Evolutionary conservation across 2,329 filamentous ascomycete genomes (phyloP).

Genomic region (Xylaria sp.): DNA sequence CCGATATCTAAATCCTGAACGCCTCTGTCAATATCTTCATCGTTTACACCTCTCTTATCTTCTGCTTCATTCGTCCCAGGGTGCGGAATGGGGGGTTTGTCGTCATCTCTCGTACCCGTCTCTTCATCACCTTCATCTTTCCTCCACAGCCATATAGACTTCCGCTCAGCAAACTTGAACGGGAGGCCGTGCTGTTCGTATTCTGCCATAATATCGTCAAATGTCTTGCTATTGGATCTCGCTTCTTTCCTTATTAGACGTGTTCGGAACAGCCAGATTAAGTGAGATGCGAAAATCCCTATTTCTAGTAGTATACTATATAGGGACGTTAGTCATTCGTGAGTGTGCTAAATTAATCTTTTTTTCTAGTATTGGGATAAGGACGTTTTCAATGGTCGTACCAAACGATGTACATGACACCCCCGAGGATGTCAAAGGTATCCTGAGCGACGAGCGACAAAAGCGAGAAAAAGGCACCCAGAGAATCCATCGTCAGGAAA

Average conservation of each 20-base stretch:
- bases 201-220: slow-evolving; percentile 62
- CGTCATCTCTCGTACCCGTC: slow-evolving; percentile 4
- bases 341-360: too few species aligned
- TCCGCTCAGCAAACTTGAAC: slow-evolving; percentile 53
- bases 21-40: not conserved
- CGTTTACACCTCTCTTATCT: not conserved
- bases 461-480: slow-evolving; percentile 71
- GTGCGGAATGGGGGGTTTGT: not conserved
- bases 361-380: too few species aligned
- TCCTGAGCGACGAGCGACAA: slow-evolving; percentile 71
- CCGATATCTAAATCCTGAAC: not conserved
- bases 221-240: slow-evolving; percentile 60
- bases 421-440: slow-evolving; percentile 69
- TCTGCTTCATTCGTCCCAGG: not conserved
- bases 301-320: slow-evolving; percentile 65
- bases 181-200: slow-evolving; percentile 47
- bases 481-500: slow-evolving; percentile 69
- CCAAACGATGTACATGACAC: slow-evolving; percentile 69
- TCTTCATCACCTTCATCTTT: slow-evolving; percentile 35
- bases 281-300: slow-evolving; percentile 69
- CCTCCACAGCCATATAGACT: slow-evolving; percentile 28
- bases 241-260: slow-evolving; percentile 63
- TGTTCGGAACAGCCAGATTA: slow-evolving; percentile 67
- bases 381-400: too few species aligned
- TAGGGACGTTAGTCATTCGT: not conserved